phyloP scores from a whole-genome alignment of 2,329 filamentous ascomycete genomes.

The Fusarium duplospermum region DNA sequence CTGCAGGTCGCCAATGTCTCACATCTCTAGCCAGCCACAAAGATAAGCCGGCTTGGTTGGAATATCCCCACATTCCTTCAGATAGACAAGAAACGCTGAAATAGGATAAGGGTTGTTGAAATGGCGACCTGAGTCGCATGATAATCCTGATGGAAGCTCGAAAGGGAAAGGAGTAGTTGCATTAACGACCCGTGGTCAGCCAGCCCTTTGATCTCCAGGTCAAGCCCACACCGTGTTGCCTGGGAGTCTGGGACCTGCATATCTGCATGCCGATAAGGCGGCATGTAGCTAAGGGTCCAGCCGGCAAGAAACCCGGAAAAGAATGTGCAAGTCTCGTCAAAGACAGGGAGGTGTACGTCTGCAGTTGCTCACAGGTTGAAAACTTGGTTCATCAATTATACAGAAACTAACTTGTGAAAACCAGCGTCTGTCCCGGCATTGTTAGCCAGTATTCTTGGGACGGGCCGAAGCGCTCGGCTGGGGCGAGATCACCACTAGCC shows the following conservation, averaged over 20 bases:
- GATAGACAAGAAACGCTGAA: background rate
- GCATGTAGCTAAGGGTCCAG: background rate
- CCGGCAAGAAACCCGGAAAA: background rate
- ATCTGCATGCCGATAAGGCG: background rate
- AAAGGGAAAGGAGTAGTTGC: background rate
- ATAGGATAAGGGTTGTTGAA: background rate
- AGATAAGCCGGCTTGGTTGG: background rate
- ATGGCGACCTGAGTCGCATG: background rate
- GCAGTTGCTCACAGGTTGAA: background rate
- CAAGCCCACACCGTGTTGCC: background rate
- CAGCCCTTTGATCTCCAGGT: background rate
- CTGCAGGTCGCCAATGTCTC: background rate
- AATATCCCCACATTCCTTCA: background rate
- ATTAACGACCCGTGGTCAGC: background rate
- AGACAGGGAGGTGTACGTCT: background rate
- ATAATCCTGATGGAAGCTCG: background rate
- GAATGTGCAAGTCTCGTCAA: background rate
- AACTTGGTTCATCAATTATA: background rate
- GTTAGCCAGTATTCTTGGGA: background rate
- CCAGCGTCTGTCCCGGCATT: background rate
- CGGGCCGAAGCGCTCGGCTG: background rate
- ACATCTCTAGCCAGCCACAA: background rate
- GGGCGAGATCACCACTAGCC: background rate
- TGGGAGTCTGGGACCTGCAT: background rate
- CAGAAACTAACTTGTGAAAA: background rate